Evolutionary conservation across 306 rosid species (phyloP), one percentile per base, ranked within the genome.

Genomic region (Vicia villosa): DNA sequence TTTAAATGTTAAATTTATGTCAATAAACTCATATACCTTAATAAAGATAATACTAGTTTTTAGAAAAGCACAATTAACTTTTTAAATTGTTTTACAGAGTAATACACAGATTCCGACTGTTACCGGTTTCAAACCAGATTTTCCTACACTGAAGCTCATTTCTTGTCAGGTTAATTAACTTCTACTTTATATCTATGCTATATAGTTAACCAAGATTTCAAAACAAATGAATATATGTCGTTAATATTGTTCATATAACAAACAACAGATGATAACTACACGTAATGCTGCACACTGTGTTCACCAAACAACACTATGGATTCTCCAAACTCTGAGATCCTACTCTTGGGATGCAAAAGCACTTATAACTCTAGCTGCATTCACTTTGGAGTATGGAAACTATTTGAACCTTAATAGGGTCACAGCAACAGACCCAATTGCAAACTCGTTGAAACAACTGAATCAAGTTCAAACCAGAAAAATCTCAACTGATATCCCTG

Each of bases 301-400:
- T 1, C 83, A 80, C 66, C 80, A 80, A 58, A 69, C 80, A 38
- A 74, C 80, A 38, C 11, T 74, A 22, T 63, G 59, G 73, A 80
- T 80, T 37, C 83, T 80, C 1, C 77, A 80, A 37, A 52, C 28
- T 10, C 74, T 82, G 20, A 76, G 80, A 40, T 15, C 20, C 66
- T 90, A 79, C 28, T 42, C 82, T 1, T 90, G 96, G 96, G 92
- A 83, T 28, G 86, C 96, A 34, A 90, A 90, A 64, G 84, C 83
- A 30, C 67, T 86, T 0, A 80, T 80, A 63, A 21, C 65, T 0
- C 71, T 80, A 14, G 80, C 77, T 10, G 80, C 83, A 17, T 49
- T 80, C 64, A 3, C 60, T 11, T 30, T 80, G 73, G 83, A 80
- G 21, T 80, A 69, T 10, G 83, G 83, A 1, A 69, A 24, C 13